Percentiles rank a stretch among this genome's conserved stretches.
These are phyloP conservation scores for Cryptococcus sp. DNA, from an alignment of 1,284 basidiomycete genomes.

Conservation along the genomic window DNA sequence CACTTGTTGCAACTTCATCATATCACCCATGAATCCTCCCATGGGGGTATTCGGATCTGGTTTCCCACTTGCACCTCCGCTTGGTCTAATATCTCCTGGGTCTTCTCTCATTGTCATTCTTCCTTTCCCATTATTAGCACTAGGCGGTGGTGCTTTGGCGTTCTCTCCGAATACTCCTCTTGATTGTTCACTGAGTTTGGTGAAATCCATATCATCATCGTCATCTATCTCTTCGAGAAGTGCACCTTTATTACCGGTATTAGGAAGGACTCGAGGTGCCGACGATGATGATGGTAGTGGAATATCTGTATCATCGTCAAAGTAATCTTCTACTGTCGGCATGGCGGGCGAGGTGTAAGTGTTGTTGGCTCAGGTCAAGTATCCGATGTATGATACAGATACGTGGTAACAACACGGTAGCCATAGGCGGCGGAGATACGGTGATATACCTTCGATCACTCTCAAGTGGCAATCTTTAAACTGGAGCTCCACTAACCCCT, in stretches of 20 bases:
- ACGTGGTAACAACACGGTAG: not conserved
- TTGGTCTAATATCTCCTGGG: slow-evolving; percentile 20
- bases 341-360: slow-evolving; percentile 16
- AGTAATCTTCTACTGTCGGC: slow-evolving; percentile 51
- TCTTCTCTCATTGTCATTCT: slow-evolving; percentile 30
- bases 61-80: not conserved
- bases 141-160: slow-evolving; percentile 21
- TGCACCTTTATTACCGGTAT: slow-evolving; percentile 63
- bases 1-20: slow-evolving; percentile 45
- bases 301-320: slow-evolving; percentile 85
- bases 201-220: slow-evolving; percentile 47
- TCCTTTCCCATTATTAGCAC: slow-evolving; percentile 17
- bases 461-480: no score
- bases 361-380: not conserved
- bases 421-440: not conserved
- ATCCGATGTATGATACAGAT: not conserved
- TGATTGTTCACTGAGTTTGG: slow-evolving; percentile 49
- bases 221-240: slow-evolving; percentile 66
- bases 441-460: no score
- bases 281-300: slow-evolving; percentile 52
- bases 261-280: slow-evolving; percentile 56
- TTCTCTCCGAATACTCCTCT: slow-evolving; percentile 44
- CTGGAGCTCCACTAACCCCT: no score
- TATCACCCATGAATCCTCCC: slow-evolving; percentile 49
- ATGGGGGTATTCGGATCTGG: slow-evolving; percentile 44